Conservation (phyloP, 768 basidiomycete genomes). For the Postia placenta region DNA sequence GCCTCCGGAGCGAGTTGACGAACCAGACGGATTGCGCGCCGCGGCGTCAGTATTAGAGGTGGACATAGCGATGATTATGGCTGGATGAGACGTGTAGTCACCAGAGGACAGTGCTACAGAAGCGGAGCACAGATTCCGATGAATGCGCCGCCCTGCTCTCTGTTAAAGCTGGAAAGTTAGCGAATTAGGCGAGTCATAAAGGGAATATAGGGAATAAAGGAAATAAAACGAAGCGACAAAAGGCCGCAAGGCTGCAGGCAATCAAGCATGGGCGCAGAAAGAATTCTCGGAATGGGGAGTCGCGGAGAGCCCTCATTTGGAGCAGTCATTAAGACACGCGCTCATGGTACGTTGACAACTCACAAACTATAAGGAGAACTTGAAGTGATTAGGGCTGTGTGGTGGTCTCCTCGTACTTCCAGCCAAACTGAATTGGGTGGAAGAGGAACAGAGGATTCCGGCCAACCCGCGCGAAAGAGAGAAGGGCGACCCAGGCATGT, state of each 20-base stretch:
- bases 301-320: constrained; percentile 5
- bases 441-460: neutral
- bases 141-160: neutral
- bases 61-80: constrained; percentile 19
- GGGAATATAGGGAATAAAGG: too few species aligned
- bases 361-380: constrained; percentile 1
- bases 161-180: neutral
- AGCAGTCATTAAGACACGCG: too few species aligned
- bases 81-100: neutral
- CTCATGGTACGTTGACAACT: constrained; percentile 6
- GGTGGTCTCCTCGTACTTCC: neutral
- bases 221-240: too few species aligned
- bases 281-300: neutral
- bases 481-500: constrained; percentile 11
- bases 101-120: neutral
- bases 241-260: neutral
- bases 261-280: constrained; percentile 13
- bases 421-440: constrained; percentile 1
- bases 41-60: constrained; percentile 24
- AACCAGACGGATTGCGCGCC: constrained; percentile 63
- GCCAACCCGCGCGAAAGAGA: constrained; percentile 3
- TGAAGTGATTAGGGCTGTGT: neutral
- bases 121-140: neutral
- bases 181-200: too few species aligned
- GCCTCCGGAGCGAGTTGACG: constrained; percentile 57